These are phyloP conservation scores for Talaromyces sp. DNA, from an alignment of 2,329 filamentous ascomycete genomes.

Conservation along the genomic window DNA sequence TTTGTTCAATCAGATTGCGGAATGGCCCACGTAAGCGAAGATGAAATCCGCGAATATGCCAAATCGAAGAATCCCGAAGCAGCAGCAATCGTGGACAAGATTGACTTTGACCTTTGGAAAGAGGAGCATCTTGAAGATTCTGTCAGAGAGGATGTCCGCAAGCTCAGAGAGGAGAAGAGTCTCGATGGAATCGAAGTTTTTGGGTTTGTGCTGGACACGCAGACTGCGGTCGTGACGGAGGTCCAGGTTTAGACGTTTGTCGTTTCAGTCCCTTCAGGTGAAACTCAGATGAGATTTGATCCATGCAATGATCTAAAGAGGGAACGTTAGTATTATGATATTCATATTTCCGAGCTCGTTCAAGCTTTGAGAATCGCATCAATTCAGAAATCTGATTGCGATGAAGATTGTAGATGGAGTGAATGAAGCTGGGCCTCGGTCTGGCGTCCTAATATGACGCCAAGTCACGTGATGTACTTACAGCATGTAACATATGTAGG, in stretches of 20 bases:
- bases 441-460: neutral
- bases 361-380: neutral
- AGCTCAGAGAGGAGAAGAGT: slow-evolving; percentile 6
- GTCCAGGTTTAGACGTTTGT: neutral
- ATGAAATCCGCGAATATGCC: slow-evolving; percentile 3
- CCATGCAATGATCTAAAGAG: neutral
- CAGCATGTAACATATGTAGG: neutral
- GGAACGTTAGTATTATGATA: neutral
- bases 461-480: neutral
- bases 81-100: slow-evolving; percentile 5
- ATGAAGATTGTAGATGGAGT: neutral
- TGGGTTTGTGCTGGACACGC: slow-evolving; percentile 4
- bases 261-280: neutral
- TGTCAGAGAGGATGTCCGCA: slow-evolving; percentile 5
- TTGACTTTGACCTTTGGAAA: slow-evolving; percentile 6
- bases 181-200: slow-evolving; percentile 1
- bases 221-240: slow-evolving; percentile 12
- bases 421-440: neutral
- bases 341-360: neutral
- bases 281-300: neutral
- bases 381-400: neutral
- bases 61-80: slow-evolving; percentile 3
- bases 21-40: neutral
- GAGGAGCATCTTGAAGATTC: slow-evolving; percentile 3
- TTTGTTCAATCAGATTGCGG: neutral